phyloP scores from a whole-genome alignment of 148 eudicot species.

The Arctostaphylos glauca region DNA sequence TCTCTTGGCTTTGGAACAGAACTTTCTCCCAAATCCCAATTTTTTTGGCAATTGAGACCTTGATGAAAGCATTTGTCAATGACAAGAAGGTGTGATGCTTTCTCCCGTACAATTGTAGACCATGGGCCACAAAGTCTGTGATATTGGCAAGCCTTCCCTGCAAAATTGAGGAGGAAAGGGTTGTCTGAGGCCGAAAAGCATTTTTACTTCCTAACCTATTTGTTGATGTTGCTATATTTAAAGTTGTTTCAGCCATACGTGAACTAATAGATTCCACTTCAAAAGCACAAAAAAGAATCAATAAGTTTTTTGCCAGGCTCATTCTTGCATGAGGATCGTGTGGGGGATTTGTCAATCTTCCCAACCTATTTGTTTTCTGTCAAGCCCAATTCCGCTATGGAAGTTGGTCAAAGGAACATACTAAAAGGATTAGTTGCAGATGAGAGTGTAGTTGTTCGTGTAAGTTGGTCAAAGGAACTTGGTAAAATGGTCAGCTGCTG shows the following conservation, averaged over 20 bases:
- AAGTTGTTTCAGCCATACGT: slow-evolving; percentile 68
- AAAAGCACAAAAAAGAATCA: slow-evolving; percentile 12
- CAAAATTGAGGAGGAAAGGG: slow-evolving; percentile 95
- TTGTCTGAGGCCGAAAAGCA: slow-evolving; percentile 89
- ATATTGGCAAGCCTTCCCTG: slow-evolving; percentile 74
- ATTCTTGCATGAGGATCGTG: slow-evolving; percentile 55
- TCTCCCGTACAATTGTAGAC: slow-evolving; percentile 68
- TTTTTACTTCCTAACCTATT: slow-evolving; percentile 91
- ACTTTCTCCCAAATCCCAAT: too few species aligned
- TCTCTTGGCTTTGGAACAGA: too few species aligned
- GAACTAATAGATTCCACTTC: slow-evolving; percentile 37
- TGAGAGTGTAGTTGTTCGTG: slow-evolving; percentile 88
- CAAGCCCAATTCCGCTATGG: slow-evolving; percentile 45
- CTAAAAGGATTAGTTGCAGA: slow-evolving; percentile 93
- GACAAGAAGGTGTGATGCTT: too few species aligned
- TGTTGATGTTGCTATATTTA: slow-evolving; percentile 75
- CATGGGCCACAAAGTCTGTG: slow-evolving; percentile 95
- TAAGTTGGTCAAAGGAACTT: too few species aligned
- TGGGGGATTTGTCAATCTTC: slow-evolving; percentile 83
- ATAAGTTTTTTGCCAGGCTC: slow-evolving; percentile 33
- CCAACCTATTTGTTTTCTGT: too few species aligned
- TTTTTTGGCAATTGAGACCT: too few species aligned
- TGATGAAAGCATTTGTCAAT: too few species aligned
- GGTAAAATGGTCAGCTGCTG: too few species aligned
- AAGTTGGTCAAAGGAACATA: slow-evolving; percentile 56